phyloP scores from a whole-genome alignment of 1,139 yeast genomes.

The Scheffersomyces segobiensis region DNA sequence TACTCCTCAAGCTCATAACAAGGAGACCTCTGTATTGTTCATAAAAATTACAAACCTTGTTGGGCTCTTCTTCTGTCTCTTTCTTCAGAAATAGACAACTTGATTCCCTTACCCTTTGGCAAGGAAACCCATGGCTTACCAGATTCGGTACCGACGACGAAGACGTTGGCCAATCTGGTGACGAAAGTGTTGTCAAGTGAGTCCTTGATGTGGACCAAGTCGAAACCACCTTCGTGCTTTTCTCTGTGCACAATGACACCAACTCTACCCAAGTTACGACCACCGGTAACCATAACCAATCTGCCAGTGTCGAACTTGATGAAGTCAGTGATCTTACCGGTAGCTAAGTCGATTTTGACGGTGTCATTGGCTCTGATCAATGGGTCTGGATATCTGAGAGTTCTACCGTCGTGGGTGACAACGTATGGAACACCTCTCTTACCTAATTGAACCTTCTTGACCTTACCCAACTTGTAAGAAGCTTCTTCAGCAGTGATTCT shows the following conservation, averaged over 20 bases:
- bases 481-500: conserved; percentile 99
- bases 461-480: conserved; percentile 95
- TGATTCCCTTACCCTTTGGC: conserved; percentile 99
- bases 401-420: conserved; percentile 99
- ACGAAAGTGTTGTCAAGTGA: conserved; percentile 96
- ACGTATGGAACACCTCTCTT: conserved; percentile 97
- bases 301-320: conserved; percentile 95
- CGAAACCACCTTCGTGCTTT: conserved; percentile 99
- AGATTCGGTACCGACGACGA: conserved; percentile 92
- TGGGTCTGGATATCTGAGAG: conserved; percentile 99
- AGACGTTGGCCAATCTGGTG: conserved; percentile 96
- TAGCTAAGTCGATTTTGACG: conserved; percentile 91
- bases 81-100: conserved; percentile 97
- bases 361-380: conserved; percentile 94
- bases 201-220: conserved; percentile 98
- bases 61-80: conserved; percentile 98
- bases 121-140: conserved; percentile 95
- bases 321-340: conserved; percentile 91
- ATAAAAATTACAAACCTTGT: conserved; percentile 41
- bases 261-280: conserved; percentile 99
- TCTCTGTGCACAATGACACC: conserved; percentile 98
- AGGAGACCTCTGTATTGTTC: not conserved
- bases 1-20: not conserved
- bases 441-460: conserved; percentile 96
- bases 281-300: conserved; percentile 97